Conservation (phyloP, 345 rosid species). For the Erucastrum elatum region DNA sequence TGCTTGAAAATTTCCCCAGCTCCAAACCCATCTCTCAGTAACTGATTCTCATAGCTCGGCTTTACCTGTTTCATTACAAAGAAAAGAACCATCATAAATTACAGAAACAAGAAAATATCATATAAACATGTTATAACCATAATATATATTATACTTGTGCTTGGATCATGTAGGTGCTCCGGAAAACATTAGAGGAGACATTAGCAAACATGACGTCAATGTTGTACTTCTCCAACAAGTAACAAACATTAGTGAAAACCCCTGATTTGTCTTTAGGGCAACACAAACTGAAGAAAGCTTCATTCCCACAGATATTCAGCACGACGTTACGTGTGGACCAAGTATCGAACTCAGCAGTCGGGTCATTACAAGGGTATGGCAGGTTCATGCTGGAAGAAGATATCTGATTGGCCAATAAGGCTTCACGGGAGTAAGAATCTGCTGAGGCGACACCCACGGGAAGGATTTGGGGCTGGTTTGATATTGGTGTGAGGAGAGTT, state of each 20-base stretch:
- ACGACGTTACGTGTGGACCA: slow-evolving; percentile 66
- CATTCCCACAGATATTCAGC: slow-evolving; percentile 57
- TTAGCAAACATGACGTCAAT: slow-evolving; percentile 58
- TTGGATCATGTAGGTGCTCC: slow-evolving; percentile 58
- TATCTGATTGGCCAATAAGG: slow-evolving; percentile 56
- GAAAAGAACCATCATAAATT: not conserved
- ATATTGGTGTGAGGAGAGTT: slow-evolving; percentile 33
- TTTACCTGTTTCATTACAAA: slow-evolving; percentile 25
- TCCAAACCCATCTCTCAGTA: slow-evolving; percentile 40
- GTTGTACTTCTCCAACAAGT: slow-evolving; percentile 57
- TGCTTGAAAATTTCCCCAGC: slow-evolving; percentile 56
- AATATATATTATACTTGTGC: slow-evolving; percentile 45
- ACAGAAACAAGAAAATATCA: not conserved
- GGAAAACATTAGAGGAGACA: slow-evolving; percentile 44
- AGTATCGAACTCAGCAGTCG: slow-evolving; percentile 46
- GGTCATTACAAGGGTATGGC: slow-evolving; percentile 41
- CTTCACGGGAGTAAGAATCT: slow-evolving; percentile 44
- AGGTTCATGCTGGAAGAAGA: slow-evolving; percentile 23
- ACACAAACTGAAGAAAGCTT: slow-evolving; percentile 62
- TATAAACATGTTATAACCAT: not conserved
- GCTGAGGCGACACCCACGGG: slow-evolving; percentile 1
- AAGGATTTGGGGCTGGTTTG: slow-evolving; percentile 23
- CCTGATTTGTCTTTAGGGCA: slow-evolving; percentile 45
- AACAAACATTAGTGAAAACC: slow-evolving; percentile 54
- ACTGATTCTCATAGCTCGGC: slow-evolving; percentile 29